Conservation (phyloP, 2,329 filamentous ascomycete species). For the Colletotrichum australisinense region DNA sequence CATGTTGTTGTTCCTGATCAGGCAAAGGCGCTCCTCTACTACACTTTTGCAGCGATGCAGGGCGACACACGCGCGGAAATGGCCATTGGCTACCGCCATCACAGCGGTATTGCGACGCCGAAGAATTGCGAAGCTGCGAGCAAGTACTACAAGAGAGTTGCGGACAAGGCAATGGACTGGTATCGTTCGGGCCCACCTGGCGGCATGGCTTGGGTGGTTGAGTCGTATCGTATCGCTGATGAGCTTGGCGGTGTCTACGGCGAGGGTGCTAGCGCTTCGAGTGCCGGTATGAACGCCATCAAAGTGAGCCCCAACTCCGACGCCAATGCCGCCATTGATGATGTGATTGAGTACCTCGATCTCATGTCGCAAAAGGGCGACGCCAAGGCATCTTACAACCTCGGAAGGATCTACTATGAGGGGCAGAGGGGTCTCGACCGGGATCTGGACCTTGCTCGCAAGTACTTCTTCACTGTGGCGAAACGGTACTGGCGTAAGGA, state of each 20-base stretch:
- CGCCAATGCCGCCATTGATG: conserved; percentile 86
- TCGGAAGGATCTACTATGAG: conserved; percentile 90
- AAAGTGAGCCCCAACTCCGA: conserved; percentile 80
- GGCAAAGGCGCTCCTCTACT: conserved; percentile 91
- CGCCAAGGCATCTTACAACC: conserved; percentile 85
- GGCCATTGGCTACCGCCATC: conserved; percentile 89
- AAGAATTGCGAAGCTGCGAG: conserved; percentile 88
- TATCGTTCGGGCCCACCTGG: conserved; percentile 91
- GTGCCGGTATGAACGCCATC: conserved; percentile 85
- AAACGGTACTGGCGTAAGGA: conserved; percentile 85
- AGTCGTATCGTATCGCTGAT: conserved; percentile 89
- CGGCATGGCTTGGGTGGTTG: conserved; percentile 79
- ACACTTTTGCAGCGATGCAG: conserved; percentile 89
- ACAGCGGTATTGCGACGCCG: conserved; percentile 85
- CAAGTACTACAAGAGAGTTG: conserved; percentile 91
- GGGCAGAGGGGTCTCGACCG: conserved; percentile 80
- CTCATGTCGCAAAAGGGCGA: conserved; percentile 92
- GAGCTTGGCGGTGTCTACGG: conserved; percentile 94
- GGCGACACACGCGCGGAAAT: conserved; percentile 91
- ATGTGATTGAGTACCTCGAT: conserved; percentile 94
- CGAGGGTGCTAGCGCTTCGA: conserved; percentile 91
- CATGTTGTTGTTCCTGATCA: conserved; percentile 85
- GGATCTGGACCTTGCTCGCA: conserved; percentile 79
- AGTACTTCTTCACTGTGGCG: conserved; percentile 84
- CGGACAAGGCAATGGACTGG: conserved; percentile 91